Evolutionary conservation across 768 basidiomycete species (phyloP).

Genomic region (Leccinum imitatum): DNA sequence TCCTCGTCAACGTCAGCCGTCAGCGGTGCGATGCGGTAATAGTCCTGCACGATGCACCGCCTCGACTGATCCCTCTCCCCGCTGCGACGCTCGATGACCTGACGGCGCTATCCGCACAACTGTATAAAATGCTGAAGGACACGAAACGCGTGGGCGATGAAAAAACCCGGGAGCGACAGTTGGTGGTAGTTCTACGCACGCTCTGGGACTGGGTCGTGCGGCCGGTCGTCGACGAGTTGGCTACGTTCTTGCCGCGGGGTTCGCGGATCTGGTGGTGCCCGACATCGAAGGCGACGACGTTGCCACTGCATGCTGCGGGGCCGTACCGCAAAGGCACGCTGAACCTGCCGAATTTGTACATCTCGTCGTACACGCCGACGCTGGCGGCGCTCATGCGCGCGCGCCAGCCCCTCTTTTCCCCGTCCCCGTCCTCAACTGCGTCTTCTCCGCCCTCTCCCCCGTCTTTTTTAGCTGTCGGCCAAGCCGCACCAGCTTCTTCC

Average conservation of each 20-base stretch:
- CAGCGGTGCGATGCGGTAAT: constrained; percentile 41
- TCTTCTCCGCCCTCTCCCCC: not conserved
- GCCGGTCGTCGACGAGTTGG: constrained; percentile 20
- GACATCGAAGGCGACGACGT: constrained; percentile 30
- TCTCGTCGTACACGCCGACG: constrained; percentile 38
- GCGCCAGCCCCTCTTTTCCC: constrained; percentile 4
- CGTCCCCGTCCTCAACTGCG: not conserved
- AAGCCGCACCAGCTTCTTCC: constrained; percentile 11
- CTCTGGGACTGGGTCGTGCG: constrained; percentile 28
- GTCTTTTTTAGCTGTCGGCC: constrained; percentile 22
- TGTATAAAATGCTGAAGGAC: not conserved
- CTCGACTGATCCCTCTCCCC: constrained; percentile 22
- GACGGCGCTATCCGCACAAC: constrained; percentile 1
- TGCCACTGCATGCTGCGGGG: constrained; percentile 36
- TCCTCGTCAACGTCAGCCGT: constrained; percentile 35
- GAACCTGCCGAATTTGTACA: constrained; percentile 18
- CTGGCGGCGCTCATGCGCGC: constrained; percentile 29
- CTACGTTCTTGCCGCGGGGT: constrained; percentile 17
- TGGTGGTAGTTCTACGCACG: constrained; percentile 14
- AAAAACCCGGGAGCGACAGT: constrained; percentile 20
- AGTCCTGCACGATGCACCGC: constrained; percentile 22
- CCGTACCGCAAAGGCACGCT: constrained; percentile 19
- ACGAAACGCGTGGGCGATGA: constrained; percentile 17
- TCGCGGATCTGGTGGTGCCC: constrained; percentile 37
- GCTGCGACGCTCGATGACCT: constrained; percentile 14